These are phyloP conservation scores for Nicotiana obtusifolia DNA, from an alignment of 257 asterid genomes.

Conservation along the genomic window DNA sequence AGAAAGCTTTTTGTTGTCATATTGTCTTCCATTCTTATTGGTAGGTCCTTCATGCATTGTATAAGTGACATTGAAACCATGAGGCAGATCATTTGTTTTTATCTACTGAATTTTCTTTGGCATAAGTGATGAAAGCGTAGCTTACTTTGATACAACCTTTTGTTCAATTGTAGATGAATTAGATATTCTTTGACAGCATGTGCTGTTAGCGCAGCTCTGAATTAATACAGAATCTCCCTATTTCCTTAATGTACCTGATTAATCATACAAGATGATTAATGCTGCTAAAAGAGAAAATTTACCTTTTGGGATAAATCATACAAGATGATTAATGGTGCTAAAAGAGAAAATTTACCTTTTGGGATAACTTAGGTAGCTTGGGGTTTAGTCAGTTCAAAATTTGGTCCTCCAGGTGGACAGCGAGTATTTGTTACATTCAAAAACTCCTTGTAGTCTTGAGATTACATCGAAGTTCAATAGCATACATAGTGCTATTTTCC, in stretches of 20 bases:
- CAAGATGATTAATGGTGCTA: background rate
- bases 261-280: background rate
- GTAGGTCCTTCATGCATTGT: background rate
- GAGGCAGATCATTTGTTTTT: background rate
- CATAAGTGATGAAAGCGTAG: background rate
- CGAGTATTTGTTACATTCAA: background rate
- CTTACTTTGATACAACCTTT: background rate
- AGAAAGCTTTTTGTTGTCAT: background rate
- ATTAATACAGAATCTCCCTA: background rate
- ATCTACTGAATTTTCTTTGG: background rate
- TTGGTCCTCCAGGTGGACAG: background rate
- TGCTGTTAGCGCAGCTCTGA: background rate
- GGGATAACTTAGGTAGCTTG: conserved; percentile 4
- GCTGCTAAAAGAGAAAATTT: conserved; percentile 7
- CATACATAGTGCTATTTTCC: background rate
- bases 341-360: conserved; percentile 4
- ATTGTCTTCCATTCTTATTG: background rate
- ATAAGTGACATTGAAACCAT: background rate
- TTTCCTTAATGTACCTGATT: background rate
- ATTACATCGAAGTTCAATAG: background rate
- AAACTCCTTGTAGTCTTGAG: background rate
- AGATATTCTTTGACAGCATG: background rate
- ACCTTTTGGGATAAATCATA: background rate
- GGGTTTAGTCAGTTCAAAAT: background rate
- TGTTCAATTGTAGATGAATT: conserved; percentile 3